Base-by-base conservation (phyloP, 371 early-diverging fungal genomes). In the Mortierella sp. region DNA sequence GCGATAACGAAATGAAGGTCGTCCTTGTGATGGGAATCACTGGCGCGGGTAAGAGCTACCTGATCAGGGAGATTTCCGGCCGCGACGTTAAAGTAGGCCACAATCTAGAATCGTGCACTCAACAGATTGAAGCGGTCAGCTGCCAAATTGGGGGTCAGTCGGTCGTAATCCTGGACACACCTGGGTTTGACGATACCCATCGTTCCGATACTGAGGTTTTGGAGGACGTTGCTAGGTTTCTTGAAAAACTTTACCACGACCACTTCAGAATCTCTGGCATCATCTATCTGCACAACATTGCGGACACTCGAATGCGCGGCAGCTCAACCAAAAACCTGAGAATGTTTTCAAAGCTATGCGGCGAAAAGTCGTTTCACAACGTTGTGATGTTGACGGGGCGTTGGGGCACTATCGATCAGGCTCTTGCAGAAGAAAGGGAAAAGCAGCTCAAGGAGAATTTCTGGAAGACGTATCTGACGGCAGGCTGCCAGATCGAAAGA, bases 221-320 rank as follows among this genome's bases (percentile, higher is more conserved):
- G 40, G 20, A 26, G 22, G 62, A 62, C 11, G 26, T 62, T 22
- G 43, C 62, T n/a, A n/a, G 22, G 3, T 43, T n/a, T 24, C 62
- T 62, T 40, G 62, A 22, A 2, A 5, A 4, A 5, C 37, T 62
- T 24, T 62, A 62, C 43, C 0, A 18, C 1, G 4, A 18, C 6
- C 43, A 26, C 16, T 62, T n/a, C 40, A 35, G 40, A 9, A 35
- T 62, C 43, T 40, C 37, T 40, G 62, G 62, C n/a, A 62, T 62
- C 22, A 62, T 62, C 35, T 62, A 62, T 24, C 62, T 62, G 32
- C 62, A 62, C 62, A 62, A 62, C 24, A 62, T 62, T 24, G n/a
- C 40, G 5, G 62, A 62, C 0, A 40, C 18, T 62, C 62, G 62
- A 20, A 32, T 62, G 32, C 62, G 62, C 12, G 62, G 62, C 6